Percentiles rank a stretch among this genome's conserved stretches.
phyloP scores from a whole-genome alignment of 108 stramenopile genomes.

The Conticribra guillardii region DNA sequence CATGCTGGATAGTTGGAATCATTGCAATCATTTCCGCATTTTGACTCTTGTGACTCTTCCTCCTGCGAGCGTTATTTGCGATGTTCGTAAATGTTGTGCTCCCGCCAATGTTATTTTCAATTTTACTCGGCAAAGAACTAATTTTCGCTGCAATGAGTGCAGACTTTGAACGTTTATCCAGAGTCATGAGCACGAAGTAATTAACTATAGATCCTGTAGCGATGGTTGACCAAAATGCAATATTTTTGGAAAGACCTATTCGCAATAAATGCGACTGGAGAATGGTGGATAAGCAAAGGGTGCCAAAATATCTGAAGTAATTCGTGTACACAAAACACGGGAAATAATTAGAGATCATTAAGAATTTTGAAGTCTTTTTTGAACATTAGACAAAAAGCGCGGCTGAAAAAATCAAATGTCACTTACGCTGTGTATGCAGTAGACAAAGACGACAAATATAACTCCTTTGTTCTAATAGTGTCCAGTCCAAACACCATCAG shows the following conservation, averaged over 20 bases:
- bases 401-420: background rate
- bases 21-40: no score
- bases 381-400: no score
- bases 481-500: slow-evolving; percentile 49
- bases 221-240: slow-evolving; percentile 56
- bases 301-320: slow-evolving; percentile 28
- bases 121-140: background rate
- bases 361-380: no score
- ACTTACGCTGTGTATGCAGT: slow-evolving; percentile 42
- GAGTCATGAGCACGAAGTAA: slow-evolving; percentile 31
- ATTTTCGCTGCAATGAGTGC: background rate
- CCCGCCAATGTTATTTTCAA: no score
- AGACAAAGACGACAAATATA: slow-evolving; percentile 37
- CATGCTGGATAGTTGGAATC: no score
- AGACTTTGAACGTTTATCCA: slow-evolving; percentile 14
- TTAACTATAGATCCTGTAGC: slow-evolving; percentile 32
- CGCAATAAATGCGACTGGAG: slow-evolving; percentile 42
- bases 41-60: no score
- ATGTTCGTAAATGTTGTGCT: no score
- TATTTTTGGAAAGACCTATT: slow-evolving; percentile 23
- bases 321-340: no score
- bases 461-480: slow-evolving; percentile 45
- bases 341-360: no score
- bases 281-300: slow-evolving; percentile 48
- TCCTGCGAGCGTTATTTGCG: no score